Conservation (phyloP, 2,329 filamentous ascomycete genomes). For the Rutstroemia sp. region DNA sequence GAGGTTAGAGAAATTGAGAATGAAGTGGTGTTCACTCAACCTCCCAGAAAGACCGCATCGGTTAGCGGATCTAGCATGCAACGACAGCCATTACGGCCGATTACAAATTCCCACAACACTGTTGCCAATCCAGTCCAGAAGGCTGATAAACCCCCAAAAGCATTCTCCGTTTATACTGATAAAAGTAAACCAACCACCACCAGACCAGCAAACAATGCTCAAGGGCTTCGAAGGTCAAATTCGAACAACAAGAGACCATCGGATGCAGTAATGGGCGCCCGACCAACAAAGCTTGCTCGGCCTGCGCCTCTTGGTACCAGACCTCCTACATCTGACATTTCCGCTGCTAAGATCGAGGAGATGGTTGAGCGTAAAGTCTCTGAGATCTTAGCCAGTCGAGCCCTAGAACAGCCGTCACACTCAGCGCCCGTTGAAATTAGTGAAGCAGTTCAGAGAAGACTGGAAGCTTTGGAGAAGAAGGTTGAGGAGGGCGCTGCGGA, state of each 20-base stretch:
- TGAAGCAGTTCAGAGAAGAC: conserved; percentile 69
- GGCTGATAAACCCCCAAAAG: conserved; percentile 68
- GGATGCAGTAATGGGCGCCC: conserved; percentile 25
- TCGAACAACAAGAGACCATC: conserved; percentile 29
- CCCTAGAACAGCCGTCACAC: conserved; percentile 46
- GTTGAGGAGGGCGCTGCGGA: conserved; percentile 62
- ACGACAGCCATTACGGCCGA: conserved; percentile 71
- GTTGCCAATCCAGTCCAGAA: conserved; percentile 52
- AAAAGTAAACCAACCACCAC: conserved; percentile 43
- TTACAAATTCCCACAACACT: conserved; percentile 69
- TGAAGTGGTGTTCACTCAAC: conserved; percentile 79
- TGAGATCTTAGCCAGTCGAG: conserved; percentile 77
- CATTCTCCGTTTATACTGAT: conserved; percentile 83
- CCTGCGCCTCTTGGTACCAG: conserved; percentile 22
- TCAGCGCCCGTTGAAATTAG: conserved; percentile 47
- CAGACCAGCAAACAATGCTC: conserved; percentile 20
- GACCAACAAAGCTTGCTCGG: conserved; percentile 43
- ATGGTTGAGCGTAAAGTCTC: conserved; percentile 88
- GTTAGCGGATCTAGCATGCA: conserved; percentile 37
- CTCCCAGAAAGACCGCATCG: conserved; percentile 45
- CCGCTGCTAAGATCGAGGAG: conserved; percentile 74
- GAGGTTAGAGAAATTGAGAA: conserved; percentile 95
- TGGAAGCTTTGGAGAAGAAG: conserved; percentile 81
- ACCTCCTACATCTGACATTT: conserved; percentile 38
- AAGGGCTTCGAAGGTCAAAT: conserved; percentile 29